Base-by-base conservation (phyloP, 169 alveolate species). In the Plasmodium gaboni region DNA sequence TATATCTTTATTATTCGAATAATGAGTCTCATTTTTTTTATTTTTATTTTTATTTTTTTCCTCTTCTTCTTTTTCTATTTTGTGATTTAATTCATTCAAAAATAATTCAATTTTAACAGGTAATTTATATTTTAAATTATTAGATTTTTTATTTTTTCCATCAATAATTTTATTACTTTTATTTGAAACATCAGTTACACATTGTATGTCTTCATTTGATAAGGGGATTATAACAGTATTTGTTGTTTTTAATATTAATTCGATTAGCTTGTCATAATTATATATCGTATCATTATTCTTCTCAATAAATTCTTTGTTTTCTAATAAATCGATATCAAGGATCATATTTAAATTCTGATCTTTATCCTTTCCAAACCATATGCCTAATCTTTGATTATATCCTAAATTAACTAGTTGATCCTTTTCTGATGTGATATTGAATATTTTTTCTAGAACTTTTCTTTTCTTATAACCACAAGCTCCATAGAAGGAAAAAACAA, bases 401-500 rank as follows among this genome's bases (percentile, higher is more conserved):
- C 88, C 88, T 22, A 76, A 64, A 28, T 76, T 76, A 8, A 76
- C 17, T n/a, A 51, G 50, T 63, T 76, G 63, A 17, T 46, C 26
- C 10, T 32, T 48, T 38, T 15, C 44, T 48, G 70, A 6, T 5
- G 76, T 22, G 17, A 76, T 64, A 71, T 76, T 61, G 53, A 76
- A 76, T 15, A 76, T 22, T 0, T 50, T 13, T 48, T 76, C 88
- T 69, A 76, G 51, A 76, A 76, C 7, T 48, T 64, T 76, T 19
- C 61, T 44, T 15, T 76, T 76, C 28, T 48, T 26, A 46, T 48
- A 19, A 6, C 88, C 88, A n/a, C 76, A 63, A 63, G 69, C 44
- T 76, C 88, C 88, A 76, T 64, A 76, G 24, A 51, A 76, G 44
- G 76, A 76, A 50, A 63, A 76, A 42, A 76, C 59, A 64, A 63